Evolutionary conservation across 2,329 filamentous ascomycete genomes (phyloP), one percentile per base, ranked within the genome.

Genomic region (Trichoderma sp.): DNA sequence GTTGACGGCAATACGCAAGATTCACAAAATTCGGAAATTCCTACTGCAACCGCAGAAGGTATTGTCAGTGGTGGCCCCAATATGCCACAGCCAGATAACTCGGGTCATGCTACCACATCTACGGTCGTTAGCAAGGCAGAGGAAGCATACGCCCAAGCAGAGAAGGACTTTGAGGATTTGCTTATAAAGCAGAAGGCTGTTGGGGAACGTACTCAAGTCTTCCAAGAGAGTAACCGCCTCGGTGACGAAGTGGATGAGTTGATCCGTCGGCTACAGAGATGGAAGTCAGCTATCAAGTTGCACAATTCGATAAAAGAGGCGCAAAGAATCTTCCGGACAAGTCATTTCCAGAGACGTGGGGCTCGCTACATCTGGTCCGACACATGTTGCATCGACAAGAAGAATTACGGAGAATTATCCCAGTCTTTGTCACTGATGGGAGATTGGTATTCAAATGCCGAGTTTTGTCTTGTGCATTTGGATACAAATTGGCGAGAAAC

Each of bases 231-330:
- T n/a, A 61, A 28, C 15, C 58, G 47, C 3, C 39, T 71, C 32
- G 26, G 61, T 63, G 60, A 65, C 7, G 43, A 26, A 51, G 69
- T 65, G 11, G 69, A 71, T 21, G 60, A 66, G 14, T 9, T 71
- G 43, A 34, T 66, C 8, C 15, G 30, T 36, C 60, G 60, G 1
- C 61, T 71, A 6, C 43, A 71, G n/a, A 34, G 24, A 1, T 71
- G 69, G 69, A 71, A 66, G 43, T 71, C 69, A 6, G 70, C 64
- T 18, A 36, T 72, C 56, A 69, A 72, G 14, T 9, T 72, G 1
- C 15, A 57, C 11, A 58, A 51, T 24, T 67, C 70, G 12, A 68
- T 62, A 3, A 28, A 68, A 32, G 32, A 71, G 24, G 70, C 70
- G 18, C 58, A 28, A 14, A 56, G 32, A 18, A 65, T 71, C 15